Conservation (phyloP, 2,329 filamentous ascomycete genomes). For the Claviceps sp. region DNA sequence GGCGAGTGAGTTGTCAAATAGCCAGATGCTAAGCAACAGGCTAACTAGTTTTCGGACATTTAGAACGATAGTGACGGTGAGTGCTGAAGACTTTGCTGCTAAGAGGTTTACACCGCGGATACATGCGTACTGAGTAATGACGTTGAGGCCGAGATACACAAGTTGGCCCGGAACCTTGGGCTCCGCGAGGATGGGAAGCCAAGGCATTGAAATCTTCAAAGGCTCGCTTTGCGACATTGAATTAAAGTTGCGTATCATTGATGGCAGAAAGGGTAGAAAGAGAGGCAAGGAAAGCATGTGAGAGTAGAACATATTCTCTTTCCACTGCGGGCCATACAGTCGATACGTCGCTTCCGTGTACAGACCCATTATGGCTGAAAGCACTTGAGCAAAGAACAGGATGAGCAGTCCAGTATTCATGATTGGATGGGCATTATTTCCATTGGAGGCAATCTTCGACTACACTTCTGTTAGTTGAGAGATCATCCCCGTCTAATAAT, state of each 20-base stretch:
- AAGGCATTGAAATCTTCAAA: slow-evolving; percentile 22
- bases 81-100: slow-evolving; percentile 72
- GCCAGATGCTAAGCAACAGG: slow-evolving; percentile 77
- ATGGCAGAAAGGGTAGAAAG: slow-evolving; percentile 58
- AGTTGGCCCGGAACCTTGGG: slow-evolving; percentile 50
- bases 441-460: neutral
- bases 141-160: slow-evolving; percentile 59
- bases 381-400: slow-evolving; percentile 73
- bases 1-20: slow-evolving; percentile 79
- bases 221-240: slow-evolving; percentile 51
- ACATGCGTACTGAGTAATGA: slow-evolving; percentile 84
- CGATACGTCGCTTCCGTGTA: slow-evolving; percentile 88
- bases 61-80: slow-evolving; percentile 92
- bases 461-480: neutral
- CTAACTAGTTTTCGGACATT: slow-evolving; percentile 93
- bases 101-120: slow-evolving; percentile 95
- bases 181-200: slow-evolving; percentile 6
- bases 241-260: slow-evolving; percentile 49
- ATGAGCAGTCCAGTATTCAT: slow-evolving; percentile 58
- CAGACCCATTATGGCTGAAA: slow-evolving; percentile 88
- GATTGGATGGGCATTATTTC: slow-evolving; percentile 12
- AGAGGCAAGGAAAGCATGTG: slow-evolving; percentile 62
- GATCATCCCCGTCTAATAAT: neutral
- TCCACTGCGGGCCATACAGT: slow-evolving; percentile 79
- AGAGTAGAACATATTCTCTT: slow-evolving; percentile 92